phyloP scores from a whole-genome alignment of 257 asterid species.

The Handroanthus guayacan region DNA sequence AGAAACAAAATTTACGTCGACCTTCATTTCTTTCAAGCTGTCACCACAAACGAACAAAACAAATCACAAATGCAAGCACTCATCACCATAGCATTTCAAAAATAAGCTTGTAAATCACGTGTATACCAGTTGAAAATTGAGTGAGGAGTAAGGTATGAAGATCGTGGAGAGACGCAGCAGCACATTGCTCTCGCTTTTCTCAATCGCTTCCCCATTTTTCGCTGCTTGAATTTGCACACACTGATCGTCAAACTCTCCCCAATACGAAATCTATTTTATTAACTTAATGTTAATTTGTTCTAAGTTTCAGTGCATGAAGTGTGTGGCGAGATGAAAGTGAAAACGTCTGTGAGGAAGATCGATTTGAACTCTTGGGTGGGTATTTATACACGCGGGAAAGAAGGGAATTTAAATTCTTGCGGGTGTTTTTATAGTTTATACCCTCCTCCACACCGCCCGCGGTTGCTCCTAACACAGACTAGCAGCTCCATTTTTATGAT shows the following conservation, averaged over 20 bases:
- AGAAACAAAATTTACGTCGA: slow-evolving; percentile 27
- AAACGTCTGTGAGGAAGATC: slow-evolving; percentile 10
- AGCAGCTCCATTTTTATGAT: too few species aligned
- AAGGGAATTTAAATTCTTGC: slow-evolving; percentile 41
- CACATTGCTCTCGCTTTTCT: slow-evolving; percentile 72
- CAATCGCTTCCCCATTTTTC: slow-evolving; percentile 84
- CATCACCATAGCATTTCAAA: background rate
- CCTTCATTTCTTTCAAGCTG: slow-evolving; percentile 13
- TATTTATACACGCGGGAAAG: slow-evolving; percentile 51
- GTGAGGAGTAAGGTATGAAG: slow-evolving; percentile 51
- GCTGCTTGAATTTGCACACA: slow-evolving; percentile 26
- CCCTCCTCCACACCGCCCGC: too few species aligned
- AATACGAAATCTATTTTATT: background rate
- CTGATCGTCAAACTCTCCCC: background rate
- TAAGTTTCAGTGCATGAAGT: slow-evolving; percentile 31
- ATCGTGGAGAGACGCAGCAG: slow-evolving; percentile 84
- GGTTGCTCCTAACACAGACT: too few species aligned
- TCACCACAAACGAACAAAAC: background rate
- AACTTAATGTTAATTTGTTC: background rate
- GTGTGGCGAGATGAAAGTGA: slow-evolving; percentile 37
- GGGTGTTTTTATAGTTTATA: background rate
- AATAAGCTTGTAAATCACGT: background rate
- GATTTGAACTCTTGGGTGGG: slow-evolving; percentile 31
- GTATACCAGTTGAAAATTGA: slow-evolving; percentile 75
- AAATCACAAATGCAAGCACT: background rate